Conservation (phyloP, 257 asterid species). For the Parsonsia alboflavescens region DNA sequence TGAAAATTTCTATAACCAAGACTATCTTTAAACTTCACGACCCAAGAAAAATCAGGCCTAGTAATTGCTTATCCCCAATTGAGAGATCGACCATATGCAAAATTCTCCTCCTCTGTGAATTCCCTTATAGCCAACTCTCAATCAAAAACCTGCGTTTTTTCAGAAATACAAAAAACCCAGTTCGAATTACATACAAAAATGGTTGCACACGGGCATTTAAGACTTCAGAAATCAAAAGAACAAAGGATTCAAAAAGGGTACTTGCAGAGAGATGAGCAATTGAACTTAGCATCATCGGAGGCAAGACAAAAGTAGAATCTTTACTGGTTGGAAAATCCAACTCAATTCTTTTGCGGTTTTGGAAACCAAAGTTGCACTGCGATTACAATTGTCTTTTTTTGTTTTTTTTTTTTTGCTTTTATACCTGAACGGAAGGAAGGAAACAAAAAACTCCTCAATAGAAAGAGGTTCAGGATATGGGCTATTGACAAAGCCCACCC, state of each 20-base stretch:
- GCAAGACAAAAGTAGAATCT: neutral
- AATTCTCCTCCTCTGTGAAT: constrained; percentile 6
- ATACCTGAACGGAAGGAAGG: too few relatives aligned
- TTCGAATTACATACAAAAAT: neutral
- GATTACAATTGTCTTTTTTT: neutral
- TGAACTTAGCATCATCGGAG: neutral
- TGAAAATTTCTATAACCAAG: constrained; percentile 5
- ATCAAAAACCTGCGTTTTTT: constrained; percentile 12
- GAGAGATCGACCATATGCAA: constrained; percentile 13
- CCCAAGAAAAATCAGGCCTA: neutral
- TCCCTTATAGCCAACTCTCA: constrained; percentile 1
- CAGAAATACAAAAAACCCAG: neutral
- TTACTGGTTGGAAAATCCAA: neutral
- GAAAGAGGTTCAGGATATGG: too few relatives aligned
- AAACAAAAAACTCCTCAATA: too few relatives aligned
- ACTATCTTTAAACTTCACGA: neutral
- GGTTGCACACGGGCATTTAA: neutral
- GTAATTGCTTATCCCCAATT: constrained; percentile 8
- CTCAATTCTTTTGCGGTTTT: neutral
- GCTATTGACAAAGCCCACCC: too few relatives aligned
- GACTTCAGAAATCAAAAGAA: neutral
- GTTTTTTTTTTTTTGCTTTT: too few relatives aligned
- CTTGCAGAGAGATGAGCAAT: constrained; percentile 3
- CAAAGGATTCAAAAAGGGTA: neutral
- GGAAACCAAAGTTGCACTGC: neutral